These are phyloP conservation scores for Iberis pinnata DNA, from an alignment of 345 rosid genomes.

Conservation along the genomic window DNA sequence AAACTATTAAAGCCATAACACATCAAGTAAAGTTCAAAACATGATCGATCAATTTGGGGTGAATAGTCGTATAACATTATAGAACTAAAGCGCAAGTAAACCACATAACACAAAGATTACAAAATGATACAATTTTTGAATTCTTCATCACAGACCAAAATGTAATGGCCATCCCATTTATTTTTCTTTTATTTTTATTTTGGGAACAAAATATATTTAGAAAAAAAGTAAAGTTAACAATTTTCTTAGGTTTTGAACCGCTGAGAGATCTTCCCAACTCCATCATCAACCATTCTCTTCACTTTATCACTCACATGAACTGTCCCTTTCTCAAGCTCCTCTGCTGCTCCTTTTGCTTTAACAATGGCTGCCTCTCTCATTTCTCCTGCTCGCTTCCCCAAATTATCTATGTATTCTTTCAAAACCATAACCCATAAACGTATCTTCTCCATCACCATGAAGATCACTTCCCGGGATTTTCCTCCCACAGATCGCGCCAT, in stretches of 20 bases:
- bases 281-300: conserved; percentile 36
- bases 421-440: conserved; percentile 35
- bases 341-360: conserved; percentile 40
- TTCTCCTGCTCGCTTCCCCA: conserved; percentile 32
- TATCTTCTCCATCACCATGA: conserved; percentile 42
- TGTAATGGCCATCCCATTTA: conserved; percentile 26
- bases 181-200: conserved; percentile 13
- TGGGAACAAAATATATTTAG: not conserved
- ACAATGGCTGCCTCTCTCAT: conserved; percentile 26
- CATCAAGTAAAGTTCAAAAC: no score
- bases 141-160: conserved; percentile 21
- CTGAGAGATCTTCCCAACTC: conserved; percentile 33
- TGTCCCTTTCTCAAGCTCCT: conserved; percentile 50
- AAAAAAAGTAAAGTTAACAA: no score
- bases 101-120: conserved; percentile 13
- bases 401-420: conserved; percentile 38
- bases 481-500: conserved; percentile 45
- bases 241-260: conserved; percentile 27
- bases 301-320: conserved; percentile 39
- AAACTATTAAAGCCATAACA: no score
- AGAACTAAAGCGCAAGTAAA: no score
- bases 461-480: conserved; percentile 51
- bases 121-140: conserved; percentile 22
- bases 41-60: no score
- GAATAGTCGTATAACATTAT: no score